Evolutionary conservation across 345 rosid genomes (phyloP), one percentile per base, ranked within the genome.

Genomic region (Sonneratia alba): DNA sequence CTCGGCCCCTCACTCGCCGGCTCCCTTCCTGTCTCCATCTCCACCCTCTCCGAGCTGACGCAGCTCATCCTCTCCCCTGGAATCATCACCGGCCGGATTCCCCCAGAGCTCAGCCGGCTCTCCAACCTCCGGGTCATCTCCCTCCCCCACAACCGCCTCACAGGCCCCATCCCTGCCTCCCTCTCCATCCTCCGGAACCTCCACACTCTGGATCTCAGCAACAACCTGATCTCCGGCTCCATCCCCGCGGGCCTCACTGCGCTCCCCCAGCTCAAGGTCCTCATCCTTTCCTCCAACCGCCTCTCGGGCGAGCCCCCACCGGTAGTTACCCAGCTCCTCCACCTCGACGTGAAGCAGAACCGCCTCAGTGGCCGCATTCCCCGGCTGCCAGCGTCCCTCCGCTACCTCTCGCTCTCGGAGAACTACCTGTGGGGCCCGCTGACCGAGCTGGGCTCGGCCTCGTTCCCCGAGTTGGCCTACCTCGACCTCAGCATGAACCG

Each of bases 401-500:
- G 90, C 64, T 92, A 92, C 87, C 66, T 92, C 73, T 86, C 98
- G 37, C 68, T 82, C 11, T 77, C 95, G 0, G 74, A 72, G 36
- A 92, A 92, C 81, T 71, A 72, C 9, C 74, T 90, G 84, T 72
- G 85, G 85, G 98, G 98, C 72, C 82, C 89, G 68, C 85, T 92
- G 76, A 77, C 78, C 80, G 66, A 62, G 21, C 19, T 34, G 0
- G 83, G 79, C 48, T 75, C 90, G 7, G 74, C 67, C 55, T 53
- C 87, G 22, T 75, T 85, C 65, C 68, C 86, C 1, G 88, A 87
- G 73, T 81, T 90, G 66, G 81, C 59, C 68, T 89, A 72, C 85
- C 90, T 92, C 71, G 96, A 92, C 80, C 75, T 92, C 36, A 92
- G 98, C 85, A 82, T 83, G 89, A 92, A 92, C 85, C 73, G 76